Evolutionary conservation across 805 yeast genomes (phyloP).

Genomic region (Saccharomycopsis synnaedendra): DNA sequence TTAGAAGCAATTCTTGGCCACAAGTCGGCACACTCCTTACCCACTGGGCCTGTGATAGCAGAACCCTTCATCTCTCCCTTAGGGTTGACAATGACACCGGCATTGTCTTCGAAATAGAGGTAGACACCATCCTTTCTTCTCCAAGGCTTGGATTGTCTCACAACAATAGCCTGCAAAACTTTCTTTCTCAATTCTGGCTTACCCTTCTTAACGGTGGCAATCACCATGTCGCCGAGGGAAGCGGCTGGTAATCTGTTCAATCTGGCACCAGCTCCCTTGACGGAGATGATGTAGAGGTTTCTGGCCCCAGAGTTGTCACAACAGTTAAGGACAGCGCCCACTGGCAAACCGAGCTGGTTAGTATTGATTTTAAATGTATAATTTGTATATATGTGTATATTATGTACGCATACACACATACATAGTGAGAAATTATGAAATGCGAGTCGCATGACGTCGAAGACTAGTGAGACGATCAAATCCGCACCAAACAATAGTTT

Average conservation of each 20-base stretch:
- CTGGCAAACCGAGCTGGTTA: constrained; percentile 91
- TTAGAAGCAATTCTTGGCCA: constrained; percentile 99
- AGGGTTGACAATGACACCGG: constrained; percentile 99
- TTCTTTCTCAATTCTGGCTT: constrained; percentile 99
- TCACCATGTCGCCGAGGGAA: constrained; percentile 99
- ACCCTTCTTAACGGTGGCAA: constrained; percentile 99
- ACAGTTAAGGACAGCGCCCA: constrained; percentile 99
- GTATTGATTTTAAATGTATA: background rate
- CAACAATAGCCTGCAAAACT: constrained; percentile 99
- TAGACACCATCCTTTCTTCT: constrained; percentile 99
- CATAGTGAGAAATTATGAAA: too few species aligned
- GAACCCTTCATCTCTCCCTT: constrained; percentile 99
- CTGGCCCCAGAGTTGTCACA: constrained; percentile 99
- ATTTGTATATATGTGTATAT: too few species aligned
- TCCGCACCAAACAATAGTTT: too few species aligned
- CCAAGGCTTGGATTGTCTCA: constrained; percentile 99
- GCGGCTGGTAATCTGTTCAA: constrained; percentile 99
- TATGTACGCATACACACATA: too few species aligned
- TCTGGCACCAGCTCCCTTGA: constrained; percentile 99
- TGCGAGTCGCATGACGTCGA: too few species aligned
- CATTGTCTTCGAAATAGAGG: constrained; percentile 99
- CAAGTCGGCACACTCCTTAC: constrained; percentile 99
- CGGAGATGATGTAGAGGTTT: constrained; percentile 97
- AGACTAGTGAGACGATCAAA: too few species aligned
- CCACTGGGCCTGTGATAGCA: constrained; percentile 99